Evolutionary conservation across 305 asterid species (phyloP).

Genomic region (Withania somnifera): DNA sequence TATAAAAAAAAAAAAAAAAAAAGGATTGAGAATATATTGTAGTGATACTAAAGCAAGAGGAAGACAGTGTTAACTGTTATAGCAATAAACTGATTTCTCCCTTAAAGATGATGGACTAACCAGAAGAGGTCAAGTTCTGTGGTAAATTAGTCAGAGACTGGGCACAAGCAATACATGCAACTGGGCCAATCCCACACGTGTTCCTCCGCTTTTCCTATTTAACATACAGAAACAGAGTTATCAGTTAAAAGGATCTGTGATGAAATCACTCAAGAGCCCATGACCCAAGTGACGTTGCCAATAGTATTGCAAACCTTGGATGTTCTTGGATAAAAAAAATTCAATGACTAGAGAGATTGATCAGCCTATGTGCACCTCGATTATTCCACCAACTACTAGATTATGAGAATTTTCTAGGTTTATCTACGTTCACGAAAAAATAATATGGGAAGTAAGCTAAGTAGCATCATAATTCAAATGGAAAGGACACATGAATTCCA

Average conservation of each 20-base stretch:
- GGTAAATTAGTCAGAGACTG: conserved; percentile 82
- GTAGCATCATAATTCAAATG: neutral
- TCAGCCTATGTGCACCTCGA: neutral
- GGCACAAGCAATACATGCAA: conserved; percentile 75
- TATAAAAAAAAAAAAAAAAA: too few species aligned
- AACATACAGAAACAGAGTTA: conserved; percentile 12
- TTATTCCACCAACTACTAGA: neutral
- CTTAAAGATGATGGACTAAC: conserved; percentile 24
- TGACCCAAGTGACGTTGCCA: neutral
- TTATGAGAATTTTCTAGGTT: neutral
- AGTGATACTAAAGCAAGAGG: neutral
- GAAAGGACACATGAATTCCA: neutral
- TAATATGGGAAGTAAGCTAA: neutral
- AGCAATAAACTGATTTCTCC: neutral
- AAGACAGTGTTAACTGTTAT: neutral
- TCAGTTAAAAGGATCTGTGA: neutral
- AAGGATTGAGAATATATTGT: neutral
- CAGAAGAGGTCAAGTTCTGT: conserved; percentile 81
- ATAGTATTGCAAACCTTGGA: neutral
- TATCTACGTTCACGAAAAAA: neutral
- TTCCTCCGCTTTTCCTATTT: conserved; percentile 42
- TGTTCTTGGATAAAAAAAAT: neutral
- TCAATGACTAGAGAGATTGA: neutral
- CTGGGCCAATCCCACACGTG: conserved; percentile 74
- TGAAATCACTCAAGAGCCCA: neutral